Evolutionary conservation across 345 rosid species (phyloP).

Genomic region (Lumnitzera littorea): DNA sequence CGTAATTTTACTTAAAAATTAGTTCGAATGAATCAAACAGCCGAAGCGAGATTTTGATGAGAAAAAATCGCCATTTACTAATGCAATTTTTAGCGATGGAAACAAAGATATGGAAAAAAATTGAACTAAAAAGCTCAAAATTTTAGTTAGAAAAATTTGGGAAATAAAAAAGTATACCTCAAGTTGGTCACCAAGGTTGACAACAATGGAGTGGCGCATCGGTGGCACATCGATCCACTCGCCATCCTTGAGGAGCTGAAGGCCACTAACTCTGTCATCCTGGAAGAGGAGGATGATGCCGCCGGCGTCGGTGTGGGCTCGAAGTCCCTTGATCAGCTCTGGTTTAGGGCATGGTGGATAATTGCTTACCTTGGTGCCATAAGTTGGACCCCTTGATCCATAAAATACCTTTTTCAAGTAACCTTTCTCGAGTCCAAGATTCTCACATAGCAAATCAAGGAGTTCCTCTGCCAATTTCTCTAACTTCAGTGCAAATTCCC

Average conservation of each 20-base stretch:
- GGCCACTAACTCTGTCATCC: conserved; percentile 83
- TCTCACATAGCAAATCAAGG: conserved; percentile 72
- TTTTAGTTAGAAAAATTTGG: too few relatives aligned
- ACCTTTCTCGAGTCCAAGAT: conserved; percentile 75
- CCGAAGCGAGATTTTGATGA: too few relatives aligned
- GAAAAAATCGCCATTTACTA: too few relatives aligned
- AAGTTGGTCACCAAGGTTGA: conserved; percentile 89
- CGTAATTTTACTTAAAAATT: not conserved
- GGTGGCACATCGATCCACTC: conserved; percentile 90
- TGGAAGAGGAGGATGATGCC: conserved; percentile 88
- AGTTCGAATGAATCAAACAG: not conserved
- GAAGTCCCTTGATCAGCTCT: conserved; percentile 75
- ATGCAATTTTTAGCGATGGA: too few relatives aligned
- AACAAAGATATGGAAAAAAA: too few relatives aligned
- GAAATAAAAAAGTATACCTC: conserved; percentile 37
- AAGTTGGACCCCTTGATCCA: conserved; percentile 69
- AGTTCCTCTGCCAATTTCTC: conserved; percentile 84
- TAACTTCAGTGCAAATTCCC: conserved; percentile 58
- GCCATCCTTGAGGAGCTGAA: conserved; percentile 86
- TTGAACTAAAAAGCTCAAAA: too few relatives aligned
- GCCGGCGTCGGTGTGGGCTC: conserved; percentile 93
- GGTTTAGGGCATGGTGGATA: conserved; percentile 93
- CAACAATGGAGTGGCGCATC: conserved; percentile 76
- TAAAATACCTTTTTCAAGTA: conserved; percentile 56
- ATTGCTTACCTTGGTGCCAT: conserved; percentile 88